Evolutionary conservation across 1,284 basidiomycete genomes (phyloP), one percentile per base, ranked within the genome.

Genomic region (Cryptococcus sp.): DNA sequence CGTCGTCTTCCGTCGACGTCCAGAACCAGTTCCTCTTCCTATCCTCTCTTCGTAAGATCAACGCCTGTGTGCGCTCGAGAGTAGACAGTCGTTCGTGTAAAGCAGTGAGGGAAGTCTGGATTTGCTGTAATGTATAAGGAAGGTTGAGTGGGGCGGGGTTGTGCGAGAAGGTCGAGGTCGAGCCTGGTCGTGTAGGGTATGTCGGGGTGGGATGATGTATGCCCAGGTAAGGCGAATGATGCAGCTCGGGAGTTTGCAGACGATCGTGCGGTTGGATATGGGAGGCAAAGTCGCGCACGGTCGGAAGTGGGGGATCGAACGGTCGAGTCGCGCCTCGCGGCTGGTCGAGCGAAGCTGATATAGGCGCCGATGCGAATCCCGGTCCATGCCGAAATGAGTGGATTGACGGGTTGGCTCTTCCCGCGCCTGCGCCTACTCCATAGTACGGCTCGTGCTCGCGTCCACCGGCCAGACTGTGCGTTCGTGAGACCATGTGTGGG

Each of bases 71-170:
- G 10, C 74, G 69, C 49, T 94, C 92, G 19, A 94, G 79, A 6
- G 83, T 82, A 65, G 91, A 88, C 27, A 98, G 81, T 13, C 94
- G 87, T 77, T 97, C 94, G 39, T 88, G 89, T 41, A 98, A 83
- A 1, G 93, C 93, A 1, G 91, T 89, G 8, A 98, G 81, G 58
- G 93, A 91, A 0, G 88, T 87, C 74, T 98, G 94, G 42, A 79
- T 79, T 55, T 73, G 71, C 57, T 77, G 73, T 13, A 79, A 59
- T 8, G 73, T 70, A 7, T 68, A 61, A 1, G 75, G 67, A 13
- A 78, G 62, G 51, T 70, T 72, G 27, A 70, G 56, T 6, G 64
- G 60, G 4, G 57, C 60, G 2, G 51, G 52, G 5, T 39, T 42
- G 5, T 64, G 64, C 6, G 72, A 72, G 35, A 73, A 80, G 13